Evolutionary conservation across 2,329 filamentous ascomycete genomes (phyloP).

Genomic region (Dactylella cylindrospora): DNA sequence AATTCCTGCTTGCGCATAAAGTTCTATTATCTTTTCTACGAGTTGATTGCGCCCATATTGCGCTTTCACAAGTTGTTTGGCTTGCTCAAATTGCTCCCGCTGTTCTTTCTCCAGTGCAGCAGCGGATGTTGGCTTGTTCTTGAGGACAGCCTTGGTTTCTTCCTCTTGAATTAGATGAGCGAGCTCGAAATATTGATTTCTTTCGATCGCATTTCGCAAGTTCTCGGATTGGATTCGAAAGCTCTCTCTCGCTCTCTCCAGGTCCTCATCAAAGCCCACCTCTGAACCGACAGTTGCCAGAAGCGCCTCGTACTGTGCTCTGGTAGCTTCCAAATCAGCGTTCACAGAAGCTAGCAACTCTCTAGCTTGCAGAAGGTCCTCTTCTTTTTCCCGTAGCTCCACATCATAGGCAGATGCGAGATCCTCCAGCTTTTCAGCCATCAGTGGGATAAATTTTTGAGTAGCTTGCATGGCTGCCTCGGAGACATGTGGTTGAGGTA

Average conservation of each 20-base stretch:
- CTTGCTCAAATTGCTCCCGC: conserved; percentile 45
- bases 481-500: conserved; percentile 56
- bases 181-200: conserved; percentile 40
- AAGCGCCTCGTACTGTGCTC: conserved; percentile 46
- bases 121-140: conserved; percentile 43
- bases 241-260: conserved; percentile 25
- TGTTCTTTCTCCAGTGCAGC: conserved; percentile 46
- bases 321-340: conserved; percentile 57
- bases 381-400: conserved; percentile 72
- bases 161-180: conserved; percentile 33
- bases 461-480: conserved; percentile 70
- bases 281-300: conserved; percentile 46
- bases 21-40: conserved; percentile 48
- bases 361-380: conserved; percentile 67
- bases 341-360: conserved; percentile 68
- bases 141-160: conserved; percentile 27
- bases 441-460: conserved; percentile 67
- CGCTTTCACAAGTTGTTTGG: conserved; percentile 46
- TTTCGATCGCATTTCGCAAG: conserved; percentile 35
- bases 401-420: conserved; percentile 71
- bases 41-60: conserved; percentile 47
- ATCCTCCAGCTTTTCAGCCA: conserved; percentile 71
- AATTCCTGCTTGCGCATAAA: conserved; percentile 47
- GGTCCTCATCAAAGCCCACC: conserved; percentile 44
- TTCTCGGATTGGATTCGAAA: conserved; percentile 29